Percentiles rank a stretch among this genome's conserved stretches.
Conservation (phyloP, 1,139 yeast genomes). For the Candida mesenterica region DNA sequence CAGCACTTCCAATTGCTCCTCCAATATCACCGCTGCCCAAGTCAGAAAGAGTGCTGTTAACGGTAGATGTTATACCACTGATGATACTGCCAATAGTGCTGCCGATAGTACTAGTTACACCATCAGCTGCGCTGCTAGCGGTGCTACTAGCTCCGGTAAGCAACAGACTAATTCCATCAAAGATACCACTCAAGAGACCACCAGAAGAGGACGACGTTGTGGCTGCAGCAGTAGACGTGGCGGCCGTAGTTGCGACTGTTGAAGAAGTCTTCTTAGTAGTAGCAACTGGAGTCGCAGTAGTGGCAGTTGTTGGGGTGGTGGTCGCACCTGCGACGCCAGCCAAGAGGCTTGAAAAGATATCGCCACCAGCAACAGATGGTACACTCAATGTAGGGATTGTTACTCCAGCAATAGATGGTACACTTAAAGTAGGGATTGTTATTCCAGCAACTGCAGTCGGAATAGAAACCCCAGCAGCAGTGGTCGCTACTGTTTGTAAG, state of each 20-base stretch:
- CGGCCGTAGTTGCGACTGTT: too few species aligned
- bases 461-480: conserved; percentile 3
- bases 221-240: background rate
- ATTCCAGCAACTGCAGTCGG: conserved; percentile 1
- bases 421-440: too few species aligned
- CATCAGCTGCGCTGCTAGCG: conserved; percentile 10
- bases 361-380: background rate
- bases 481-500: background rate
- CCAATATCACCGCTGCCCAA: conserved; percentile 7
- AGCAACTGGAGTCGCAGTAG: conserved; percentile 1
- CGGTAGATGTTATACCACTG: conserved; percentile 8
- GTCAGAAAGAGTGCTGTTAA: conserved; percentile 7
- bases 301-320: conserved; percentile 1
- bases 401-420: background rate
- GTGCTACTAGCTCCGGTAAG: conserved; percentile 4
- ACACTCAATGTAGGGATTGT: background rate
- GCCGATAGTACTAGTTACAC: conserved; percentile 14
- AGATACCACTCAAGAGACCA: conserved; percentile 14
- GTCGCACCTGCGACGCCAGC: background rate
- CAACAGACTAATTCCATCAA: conserved; percentile 9
- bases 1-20: conserved; percentile 8
- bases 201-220: conserved; percentile 5
- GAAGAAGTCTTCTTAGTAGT: too few species aligned
- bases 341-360: background rate
- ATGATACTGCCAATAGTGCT: conserved; percentile 7